These are phyloP conservation scores for Fusarium fujikuroi DNA, from an alignment of 2,329 filamentous ascomycete genomes.

Conservation along the genomic window DNA sequence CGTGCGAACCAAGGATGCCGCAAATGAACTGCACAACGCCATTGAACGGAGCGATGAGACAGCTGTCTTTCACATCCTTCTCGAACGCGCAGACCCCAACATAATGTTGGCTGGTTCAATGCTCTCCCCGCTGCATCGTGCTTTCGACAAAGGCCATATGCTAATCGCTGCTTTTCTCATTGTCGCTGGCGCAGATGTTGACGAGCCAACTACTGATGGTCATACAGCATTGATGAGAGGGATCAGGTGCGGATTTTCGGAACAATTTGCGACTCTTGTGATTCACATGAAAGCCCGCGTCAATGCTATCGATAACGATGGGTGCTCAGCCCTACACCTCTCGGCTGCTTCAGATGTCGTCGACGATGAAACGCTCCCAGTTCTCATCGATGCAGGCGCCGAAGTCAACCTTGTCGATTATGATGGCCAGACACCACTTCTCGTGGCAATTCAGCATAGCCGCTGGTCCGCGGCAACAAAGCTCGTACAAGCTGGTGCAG, in stretches of 20 bases:
- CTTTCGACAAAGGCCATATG: slow-evolving; percentile 42
- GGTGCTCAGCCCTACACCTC: slow-evolving; percentile 41
- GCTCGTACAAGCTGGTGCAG: slow-evolving; percentile 42
- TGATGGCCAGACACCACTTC: slow-evolving; percentile 42
- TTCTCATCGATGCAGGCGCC: slow-evolving; percentile 41
- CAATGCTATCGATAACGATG: slow-evolving; percentile 41
- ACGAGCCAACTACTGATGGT: slow-evolving; percentile 43
- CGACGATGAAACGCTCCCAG: slow-evolving; percentile 42
- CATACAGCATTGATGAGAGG: slow-evolving; percentile 44
- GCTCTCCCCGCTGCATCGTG: slow-evolving; percentile 44
- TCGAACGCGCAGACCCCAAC: slow-evolving; percentile 42
- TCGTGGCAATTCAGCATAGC: slow-evolving; percentile 39
- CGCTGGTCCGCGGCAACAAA: slow-evolving; percentile 41
- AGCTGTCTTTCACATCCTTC: slow-evolving; percentile 40
- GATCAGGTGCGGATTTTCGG: slow-evolving; percentile 44
- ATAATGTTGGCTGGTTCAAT: slow-evolving; percentile 42
- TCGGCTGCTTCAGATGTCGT: slow-evolving; percentile 44
- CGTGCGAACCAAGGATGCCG: slow-evolving; percentile 32
- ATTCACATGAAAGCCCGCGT: slow-evolving; percentile 40
- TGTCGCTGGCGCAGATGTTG: slow-evolving; percentile 43
- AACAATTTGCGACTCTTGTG: slow-evolving; percentile 43
- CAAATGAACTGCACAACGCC: slow-evolving; percentile 40
- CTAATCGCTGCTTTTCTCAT: slow-evolving; percentile 44
- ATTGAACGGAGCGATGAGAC: slow-evolving; percentile 42
- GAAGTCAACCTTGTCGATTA: slow-evolving; percentile 41